phyloP scores from a whole-genome alignment of 768 basidiomycete genomes.

The Clitopilus hobsonii region DNA sequence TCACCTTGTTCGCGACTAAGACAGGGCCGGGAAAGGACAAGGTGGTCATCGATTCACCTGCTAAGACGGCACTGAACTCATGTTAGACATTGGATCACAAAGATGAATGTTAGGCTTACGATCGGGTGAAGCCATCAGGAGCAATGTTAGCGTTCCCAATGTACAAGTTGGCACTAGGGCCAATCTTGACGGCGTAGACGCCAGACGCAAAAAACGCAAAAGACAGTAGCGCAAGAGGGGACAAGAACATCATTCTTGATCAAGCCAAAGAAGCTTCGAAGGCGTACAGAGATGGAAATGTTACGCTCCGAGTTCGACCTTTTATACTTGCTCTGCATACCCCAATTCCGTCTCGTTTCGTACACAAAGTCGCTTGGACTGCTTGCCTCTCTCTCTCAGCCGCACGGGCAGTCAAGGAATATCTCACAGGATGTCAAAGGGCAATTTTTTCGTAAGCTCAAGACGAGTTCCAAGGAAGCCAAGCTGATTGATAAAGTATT shows the following conservation, averaged over 20 bases:
- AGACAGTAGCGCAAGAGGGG: neutral
- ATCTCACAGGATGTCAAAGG: neutral
- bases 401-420: neutral
- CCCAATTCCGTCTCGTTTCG: too few species aligned
- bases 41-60: constrained; percentile 1
- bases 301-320: neutral
- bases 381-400: neutral
- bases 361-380: neutral
- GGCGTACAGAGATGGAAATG: too few species aligned
- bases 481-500: neutral
- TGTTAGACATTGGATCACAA: neutral
- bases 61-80: constrained; percentile 5
- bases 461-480: neutral
- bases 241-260: neutral
- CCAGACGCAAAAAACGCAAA: neutral
- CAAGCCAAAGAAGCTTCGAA: neutral
- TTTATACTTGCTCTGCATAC: too few species aligned
- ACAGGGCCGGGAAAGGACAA: constrained; percentile 11
- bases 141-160: neutral
- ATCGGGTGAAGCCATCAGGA: constrained; percentile 1
- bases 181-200: neutral
- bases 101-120: neutral
- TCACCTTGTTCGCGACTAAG: constrained; percentile 11
- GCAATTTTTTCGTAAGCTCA: neutral
- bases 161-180: neutral